Evolutionary conservation across 495 filamentous ascomycete genomes (phyloP), one percentile per base, ranked within the genome.

Genomic region (Trichoderma orchidacearum): DNA sequence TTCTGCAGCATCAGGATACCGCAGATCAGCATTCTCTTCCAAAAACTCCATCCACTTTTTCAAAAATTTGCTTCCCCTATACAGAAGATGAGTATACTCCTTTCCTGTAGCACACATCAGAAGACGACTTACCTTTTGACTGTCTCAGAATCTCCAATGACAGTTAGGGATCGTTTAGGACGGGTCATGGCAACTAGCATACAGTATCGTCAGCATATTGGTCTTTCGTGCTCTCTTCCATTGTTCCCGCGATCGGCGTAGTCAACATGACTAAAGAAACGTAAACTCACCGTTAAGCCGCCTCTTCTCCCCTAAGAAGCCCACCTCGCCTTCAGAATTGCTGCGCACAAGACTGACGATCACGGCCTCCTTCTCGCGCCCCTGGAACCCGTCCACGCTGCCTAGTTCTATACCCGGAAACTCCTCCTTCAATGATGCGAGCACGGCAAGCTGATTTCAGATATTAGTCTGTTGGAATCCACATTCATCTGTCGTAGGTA

Each of bases 331-430:
- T 54, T 87, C 82, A 18, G 79, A 61, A 70, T 97, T 97, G 69
- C 90, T 96, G 60, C 93, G 77, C 34, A 99, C 93, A 23, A 96
- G 75, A 66, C 82, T 90, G 17, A 99, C 82, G 30, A 99, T 80
- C 34, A 99, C 85, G 2, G 87, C 93, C 67, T 99, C 93, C 70
- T 99, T 98, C 71, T 99, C 93, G 12, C 93, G 79, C 34, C 93
- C 93, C 66, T 99, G 93, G 66, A 99, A 99, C 6, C 90, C 91
- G 70, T 99, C 93, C 3, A 99, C 89, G 61, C 87, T 95, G 27
- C 93, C 93, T 17, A 97, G 71, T 66, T 99, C 93, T 13, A 99
- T 80, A 3, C 83, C 90, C 0, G 85, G 85, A 60, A 86, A 95
- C 41, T 74, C 73, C 54, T 91, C 86, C 57, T 91, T 89, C 17